Base-by-base conservation (phyloP, 2,329 filamentous ascomycete species). In the Leptographium procerum region DNA sequence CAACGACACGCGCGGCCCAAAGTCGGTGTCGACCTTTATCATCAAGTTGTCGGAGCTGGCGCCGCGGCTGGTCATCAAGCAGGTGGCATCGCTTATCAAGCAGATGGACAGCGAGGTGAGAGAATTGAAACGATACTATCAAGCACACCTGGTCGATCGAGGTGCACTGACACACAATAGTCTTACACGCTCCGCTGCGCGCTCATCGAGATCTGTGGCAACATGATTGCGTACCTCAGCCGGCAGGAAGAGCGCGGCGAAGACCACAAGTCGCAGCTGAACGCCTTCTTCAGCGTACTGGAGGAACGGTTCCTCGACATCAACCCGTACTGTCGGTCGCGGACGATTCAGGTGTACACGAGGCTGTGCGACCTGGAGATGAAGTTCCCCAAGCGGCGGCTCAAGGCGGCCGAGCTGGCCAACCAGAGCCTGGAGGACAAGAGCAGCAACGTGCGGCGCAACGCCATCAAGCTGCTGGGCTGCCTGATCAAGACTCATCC, bases 221-320 rank as follows among this genome's bases (percentile, higher is more conserved):
- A 99, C 71, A 84, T 99, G 73, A 88, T 99, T 66, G 82, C 84
- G 19, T 88, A 96, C 72, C 81, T 99, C 50, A 96, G 88, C 72
- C 92, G 88, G 68, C 87, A 95, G 66, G 90, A 95, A 68, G 92
- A 97, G 69, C 84, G 89, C 56, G 89, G 86, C 66, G 92, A 97
- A 65, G 94, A 94, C 69, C 87, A 92, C 75, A 95, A 96, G 71
- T 90, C 88, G 0, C 94, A 99, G 69, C 87, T 99, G 61, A 94
- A 95, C 64, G 91, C 91, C 24, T 99, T 97, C 69, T 97, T 97
- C 67, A 92, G 97, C 66, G 91, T 97, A 0, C 77, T 99, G 2
- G 91, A 99, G 69, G 92, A 97, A 73, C 85, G 94, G 14, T 99
- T 99, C 72, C 79, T 97, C 55, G 94, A 99, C 66, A 83, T 96